Evolutionary conservation across 2,329 filamentous ascomycete genomes (phyloP), one percentile per base, ranked within the genome.

Genomic region (Botrytis sinoallii): DNA sequence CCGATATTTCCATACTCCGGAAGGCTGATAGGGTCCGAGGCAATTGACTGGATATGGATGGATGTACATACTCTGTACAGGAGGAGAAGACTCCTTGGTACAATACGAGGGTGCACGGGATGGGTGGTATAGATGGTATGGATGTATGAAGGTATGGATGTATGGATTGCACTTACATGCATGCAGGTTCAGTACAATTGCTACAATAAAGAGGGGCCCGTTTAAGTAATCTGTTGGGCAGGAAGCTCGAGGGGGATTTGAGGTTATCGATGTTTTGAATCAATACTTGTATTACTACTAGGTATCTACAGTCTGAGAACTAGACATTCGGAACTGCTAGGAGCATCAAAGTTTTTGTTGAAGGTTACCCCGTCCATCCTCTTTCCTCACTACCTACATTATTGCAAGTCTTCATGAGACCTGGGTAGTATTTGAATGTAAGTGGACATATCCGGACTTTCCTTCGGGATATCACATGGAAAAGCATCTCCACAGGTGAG

Each of bases 1-100:
- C 61, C 38, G 38, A 40, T 72, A 67, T 67, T 72, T 67, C 38
- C 61, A 52, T 67, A 22, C 64, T 57, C 61, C 70, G 48, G 61
- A 66, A 63, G 44, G 70, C 70, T 52, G 70, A 65, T 64, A 71
- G 42, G 57, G 59, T 64, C 59, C 42, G 69, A 55, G 35, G 69
- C 3, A 25, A 66, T 40, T 42, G 70, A 65, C 59, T 71, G 59
- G 60, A 22, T 64, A 5, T n/a, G 48, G 48, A 40, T 42, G 42
- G 60, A 55, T 71, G 46, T 32, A 57, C n/a, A 10, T 44, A n/a
- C n/a, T n/a, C n/a, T n/a, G n/a, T n/a, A 22, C 44, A 32, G 46
- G 40, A 59, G 16, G 32, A 22, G 46, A 55, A 57, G 55, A 18
- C 61, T 67, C 18, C 40, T 46, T 40, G 48, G 42, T 52, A 42